phyloP scores from a whole-genome alignment of 495 filamentous ascomycete species.

The Penicillium pancosmium region DNA sequence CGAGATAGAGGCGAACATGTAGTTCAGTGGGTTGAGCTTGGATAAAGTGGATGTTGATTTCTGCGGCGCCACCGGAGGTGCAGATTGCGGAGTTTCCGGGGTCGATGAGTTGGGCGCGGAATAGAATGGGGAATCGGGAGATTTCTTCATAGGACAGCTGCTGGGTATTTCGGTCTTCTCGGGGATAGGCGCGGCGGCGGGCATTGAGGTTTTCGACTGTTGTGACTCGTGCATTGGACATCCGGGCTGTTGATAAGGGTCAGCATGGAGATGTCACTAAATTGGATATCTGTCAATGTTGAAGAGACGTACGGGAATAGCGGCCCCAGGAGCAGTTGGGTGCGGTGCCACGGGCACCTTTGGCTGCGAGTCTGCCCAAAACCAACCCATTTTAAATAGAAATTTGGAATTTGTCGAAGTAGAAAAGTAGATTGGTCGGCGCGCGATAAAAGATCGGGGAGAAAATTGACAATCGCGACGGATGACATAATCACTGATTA shows the following conservation, averaged over 20 bases:
- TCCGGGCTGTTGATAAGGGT: conserved; percentile 62
- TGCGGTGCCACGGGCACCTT: conserved; percentile 47
- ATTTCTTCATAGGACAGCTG: conserved; percentile 55
- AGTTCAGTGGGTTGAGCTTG: conserved; percentile 90
- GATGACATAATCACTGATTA: conserved; percentile 53
- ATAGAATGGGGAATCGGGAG: conserved; percentile 47
- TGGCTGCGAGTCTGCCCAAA: conserved; percentile 79
- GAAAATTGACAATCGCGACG: conserved; percentile 48
- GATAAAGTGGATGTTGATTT: conserved; percentile 56
- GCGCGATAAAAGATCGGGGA: conserved; percentile 29
- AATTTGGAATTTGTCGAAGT: conserved; percentile 3
- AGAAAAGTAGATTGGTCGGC: conserved; percentile 13
- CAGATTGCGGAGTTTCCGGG: conserved; percentile 17
- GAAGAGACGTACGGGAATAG: conserved; percentile 68
- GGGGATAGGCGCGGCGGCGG: conserved; percentile 36
- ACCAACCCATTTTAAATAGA: conserved; percentile 84
- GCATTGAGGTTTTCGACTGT: conserved; percentile 64
- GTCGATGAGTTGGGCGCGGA: conserved; percentile 32
- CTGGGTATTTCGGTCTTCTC: conserved; percentile 44
- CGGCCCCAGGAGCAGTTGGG: conserved; percentile 39
- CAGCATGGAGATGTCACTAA: conserved; percentile 22
- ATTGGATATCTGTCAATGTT: not conserved
- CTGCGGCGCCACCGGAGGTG: conserved; percentile 28
- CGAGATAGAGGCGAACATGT: conserved; percentile 88
- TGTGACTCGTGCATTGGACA: conserved; percentile 87